phyloP scores from a whole-genome alignment of 2,329 filamentous ascomycete species.

The Dissoconium aciculare region DNA sequence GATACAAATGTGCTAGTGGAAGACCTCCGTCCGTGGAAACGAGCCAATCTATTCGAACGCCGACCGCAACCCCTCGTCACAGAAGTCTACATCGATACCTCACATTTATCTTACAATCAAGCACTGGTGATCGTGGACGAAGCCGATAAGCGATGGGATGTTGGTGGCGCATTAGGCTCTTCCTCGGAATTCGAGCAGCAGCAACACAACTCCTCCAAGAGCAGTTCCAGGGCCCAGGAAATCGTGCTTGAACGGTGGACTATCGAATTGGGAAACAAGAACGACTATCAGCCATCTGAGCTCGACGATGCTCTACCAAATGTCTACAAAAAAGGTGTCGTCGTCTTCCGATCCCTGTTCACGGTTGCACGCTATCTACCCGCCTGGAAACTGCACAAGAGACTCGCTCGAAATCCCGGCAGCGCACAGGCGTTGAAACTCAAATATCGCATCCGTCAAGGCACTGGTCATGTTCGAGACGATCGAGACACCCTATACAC shows the following conservation, averaged over 20 bases:
- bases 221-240: conserved; percentile 40
- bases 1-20: conserved; percentile 80
- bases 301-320: conserved; percentile 55
- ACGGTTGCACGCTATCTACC: conserved; percentile 70
- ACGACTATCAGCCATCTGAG: conserved; percentile 40
- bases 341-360: conserved; percentile 82
- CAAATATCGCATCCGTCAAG: conserved; percentile 60
- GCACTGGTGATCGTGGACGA: conserved; percentile 66
- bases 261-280: conserved; percentile 57
- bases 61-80: conserved; percentile 73
- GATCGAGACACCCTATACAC: conserved; percentile 52
- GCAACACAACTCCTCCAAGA: conserved; percentile 21
- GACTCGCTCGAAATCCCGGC: conserved; percentile 52
- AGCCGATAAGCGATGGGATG: conserved; percentile 82
- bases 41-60: conserved; percentile 59
- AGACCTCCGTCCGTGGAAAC: conserved; percentile 68
- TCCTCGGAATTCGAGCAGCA: conserved; percentile 32
- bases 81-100: conserved; percentile 57
- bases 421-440: conserved; percentile 51
- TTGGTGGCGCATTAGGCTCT: conserved; percentile 62
- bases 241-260: conserved; percentile 85
- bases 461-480: conserved; percentile 44
- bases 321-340: conserved; percentile 93
- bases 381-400: conserved; percentile 70
- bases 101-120: conserved; percentile 66